These are phyloP conservation scores for Ustilago crameri DNA, from an alignment of 1,284 basidiomycete genomes.

Conservation along the genomic window DNA sequence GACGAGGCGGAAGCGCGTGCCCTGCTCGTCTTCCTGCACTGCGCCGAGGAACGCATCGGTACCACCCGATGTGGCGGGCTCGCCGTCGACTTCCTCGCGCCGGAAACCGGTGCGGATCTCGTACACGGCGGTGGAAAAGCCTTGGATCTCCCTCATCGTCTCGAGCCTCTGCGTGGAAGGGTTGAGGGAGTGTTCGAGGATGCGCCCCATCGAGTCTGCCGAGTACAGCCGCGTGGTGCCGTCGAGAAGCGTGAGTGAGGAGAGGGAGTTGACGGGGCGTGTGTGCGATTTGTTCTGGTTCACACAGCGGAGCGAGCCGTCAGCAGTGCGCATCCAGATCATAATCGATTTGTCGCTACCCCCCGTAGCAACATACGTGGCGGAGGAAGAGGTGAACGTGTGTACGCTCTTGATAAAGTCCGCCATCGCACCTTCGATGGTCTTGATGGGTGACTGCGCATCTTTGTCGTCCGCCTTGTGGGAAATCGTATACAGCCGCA, in stretches of 20 bases:
- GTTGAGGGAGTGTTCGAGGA: slow-evolving; percentile 32
- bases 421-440: slow-evolving; percentile 19
- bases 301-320: slow-evolving; percentile 5
- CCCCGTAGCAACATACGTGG: slow-evolving; percentile 26
- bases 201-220: slow-evolving; percentile 48
- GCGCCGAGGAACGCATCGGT: slow-evolving; percentile 21
- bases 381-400: slow-evolving; percentile 5
- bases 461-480: background rate
- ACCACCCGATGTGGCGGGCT: background rate
- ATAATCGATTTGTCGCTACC: slow-evolving; percentile 47
- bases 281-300: slow-evolving; percentile 34
- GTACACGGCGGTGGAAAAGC: slow-evolving; percentile 38
- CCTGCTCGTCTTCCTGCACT: slow-evolving; percentile 20
- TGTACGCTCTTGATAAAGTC: slow-evolving; percentile 53
- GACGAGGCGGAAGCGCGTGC: slow-evolving; percentile 2
- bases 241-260: slow-evolving; percentile 5
- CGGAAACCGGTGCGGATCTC: slow-evolving; percentile 19
- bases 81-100: slow-evolving; percentile 12
- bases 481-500: slow-evolving; percentile 20
- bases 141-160: slow-evolving; percentile 30
- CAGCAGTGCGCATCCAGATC: slow-evolving; percentile 17
- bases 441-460: background rate
- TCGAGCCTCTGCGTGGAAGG: slow-evolving; percentile 4
- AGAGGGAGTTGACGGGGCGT: slow-evolving; percentile 36
- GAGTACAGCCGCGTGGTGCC: slow-evolving; percentile 30